Evolutionary conservation across 176 grass and related monocot species (phyloP), one percentile per base, ranked within the genome.

Genomic region (Paspalum notatum): DNA sequence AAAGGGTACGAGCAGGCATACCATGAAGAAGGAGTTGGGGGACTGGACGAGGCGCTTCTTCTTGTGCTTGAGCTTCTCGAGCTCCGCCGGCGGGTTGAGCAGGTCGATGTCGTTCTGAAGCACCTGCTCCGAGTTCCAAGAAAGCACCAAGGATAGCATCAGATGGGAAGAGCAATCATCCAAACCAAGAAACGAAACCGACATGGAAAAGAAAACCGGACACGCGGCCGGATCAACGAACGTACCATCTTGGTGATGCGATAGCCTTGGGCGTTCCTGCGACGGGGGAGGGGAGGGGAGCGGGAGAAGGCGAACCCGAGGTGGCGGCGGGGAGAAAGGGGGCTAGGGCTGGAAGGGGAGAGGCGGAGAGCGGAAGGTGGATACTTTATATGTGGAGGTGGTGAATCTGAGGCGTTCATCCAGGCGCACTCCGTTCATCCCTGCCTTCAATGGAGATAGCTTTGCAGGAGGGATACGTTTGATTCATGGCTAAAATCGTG

Each of bases 31-130:
- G 0, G 92, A 95, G 60, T 95, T 95, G 39, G 92, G 92, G 41
- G 92, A 95, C 76, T 95, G 92, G 48, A 95, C 92, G 32, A 95
- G 92, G 58, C 92, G 90, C 89, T 95, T 95, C 86, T 91, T 91
- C 84, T 95, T 95, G 89, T 95, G 92, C 87, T 91, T 95, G 74
- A 50, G 89, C 84, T 95, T 95, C 84, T 95, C 92, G 39, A 95
- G 81, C 61, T 95, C 92, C 50, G 84, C 77, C 27, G 92, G 92
- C 15, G 92, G 92, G 81, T 95, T 95, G 69, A 95, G 92, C 17
- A 95, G 73, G 72, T 95, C 92, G 79, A 95, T 95, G 85, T 95
- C 92, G 72, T 95, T 95, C 80, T 83, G 84, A 1, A 95, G 89
- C 64, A 89, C 89, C 92, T 95, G 81, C 32, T 42, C 76, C 18